These are phyloP conservation scores for Boletus barrowsii DNA, from an alignment of 768 basidiomycete species.

Conservation along the genomic window DNA sequence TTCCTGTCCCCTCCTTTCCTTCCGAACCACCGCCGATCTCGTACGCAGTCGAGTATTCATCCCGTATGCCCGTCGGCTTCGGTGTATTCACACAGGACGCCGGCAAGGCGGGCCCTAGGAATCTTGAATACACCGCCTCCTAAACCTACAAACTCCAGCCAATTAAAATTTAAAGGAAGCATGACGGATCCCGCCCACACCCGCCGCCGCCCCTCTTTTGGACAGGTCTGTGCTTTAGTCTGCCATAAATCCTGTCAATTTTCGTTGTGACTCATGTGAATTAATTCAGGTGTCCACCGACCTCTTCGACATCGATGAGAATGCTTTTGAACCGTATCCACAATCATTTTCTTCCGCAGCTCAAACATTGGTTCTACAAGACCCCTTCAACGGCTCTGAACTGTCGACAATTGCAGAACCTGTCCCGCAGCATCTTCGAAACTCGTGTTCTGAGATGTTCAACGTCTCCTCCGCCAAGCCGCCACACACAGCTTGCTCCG, in stretches of 20 bases:
- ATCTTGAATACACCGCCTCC: slow-evolving; percentile 61
- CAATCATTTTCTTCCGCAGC: slow-evolving; percentile 34
- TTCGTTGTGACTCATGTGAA: slow-evolving; percentile 13
- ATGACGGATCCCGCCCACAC: slow-evolving; percentile 66
- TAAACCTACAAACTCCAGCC: slow-evolving; percentile 50
- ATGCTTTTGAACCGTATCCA: slow-evolving; percentile 53
- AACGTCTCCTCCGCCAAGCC: slow-evolving; percentile 7
- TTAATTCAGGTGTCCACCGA: slow-evolving; percentile 45
- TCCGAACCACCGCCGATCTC: slow-evolving; percentile 51
- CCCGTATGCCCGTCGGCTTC: slow-evolving; percentile 31
- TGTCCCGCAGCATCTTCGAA: slow-evolving; percentile 22
- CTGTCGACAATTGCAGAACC: slow-evolving; percentile 34
- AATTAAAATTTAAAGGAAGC: slow-evolving; percentile 65
- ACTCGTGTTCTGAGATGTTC: slow-evolving; percentile 25
- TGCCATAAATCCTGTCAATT: slow-evolving; percentile 10
- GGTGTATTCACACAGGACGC: slow-evolving; percentile 27
- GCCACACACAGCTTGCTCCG: slow-evolving; percentile 48
- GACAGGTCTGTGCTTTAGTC: slow-evolving; percentile 35
- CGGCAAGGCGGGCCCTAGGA: slow-evolving; percentile 36
- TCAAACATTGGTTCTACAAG: slow-evolving; percentile 38
- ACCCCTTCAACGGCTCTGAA: slow-evolving; percentile 39
- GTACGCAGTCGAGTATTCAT: slow-evolving; percentile 55
- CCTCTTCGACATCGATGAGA: slow-evolving; percentile 74
- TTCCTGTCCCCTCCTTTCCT: slow-evolving; percentile 60
- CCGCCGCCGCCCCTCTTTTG: slow-evolving; percentile 39